These are phyloP conservation scores for Conticribra weissflogii DNA, from an alignment of 108 stramenopile species.

Conservation along the genomic window DNA sequence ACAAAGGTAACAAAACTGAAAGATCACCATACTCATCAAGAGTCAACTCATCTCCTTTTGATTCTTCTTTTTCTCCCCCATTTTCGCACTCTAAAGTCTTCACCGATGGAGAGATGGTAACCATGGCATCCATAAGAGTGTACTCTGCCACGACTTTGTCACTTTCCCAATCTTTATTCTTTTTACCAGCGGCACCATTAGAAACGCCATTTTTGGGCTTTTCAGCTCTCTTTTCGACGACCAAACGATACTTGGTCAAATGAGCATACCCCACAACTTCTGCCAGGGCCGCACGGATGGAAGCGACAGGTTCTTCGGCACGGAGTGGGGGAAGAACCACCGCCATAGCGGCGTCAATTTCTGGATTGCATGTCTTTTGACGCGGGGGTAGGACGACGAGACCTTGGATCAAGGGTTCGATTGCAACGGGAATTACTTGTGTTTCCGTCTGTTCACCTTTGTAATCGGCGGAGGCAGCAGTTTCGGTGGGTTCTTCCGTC, in stretches of 20 bases:
- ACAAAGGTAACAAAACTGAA: slow-evolving; percentile 25
- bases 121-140: slow-evolving; percentile 66
- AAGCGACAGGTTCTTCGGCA: slow-evolving; percentile 74
- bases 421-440: neutral
- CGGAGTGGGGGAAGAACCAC: slow-evolving; percentile 81
- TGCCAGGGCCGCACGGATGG: slow-evolving; percentile 65
- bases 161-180: slow-evolving; percentile 4
- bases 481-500: neutral
- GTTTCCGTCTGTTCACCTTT: neutral
- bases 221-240: slow-evolving; percentile 42
- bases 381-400: slow-evolving; percentile 74
- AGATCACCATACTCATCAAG: slow-evolving; percentile 86
- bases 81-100: slow-evolving; percentile 38
- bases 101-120: slow-evolving; percentile 57
- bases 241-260: slow-evolving; percentile 79
- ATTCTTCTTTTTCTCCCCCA: slow-evolving; percentile 1
- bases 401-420: slow-evolving; percentile 51
- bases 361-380: slow-evolving; percentile 31
- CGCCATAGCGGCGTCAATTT: slow-evolving; percentile 14
- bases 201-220: neutral
- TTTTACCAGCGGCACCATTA: neutral
- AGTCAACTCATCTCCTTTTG: slow-evolving; percentile 25
- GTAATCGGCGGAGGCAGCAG: neutral
- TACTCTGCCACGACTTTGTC: slow-evolving; percentile 51
- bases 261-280: slow-evolving; percentile 78